Conservation (phyloP, 2,329 filamentous ascomycete genomes). For the Monilinia polystroma region DNA sequence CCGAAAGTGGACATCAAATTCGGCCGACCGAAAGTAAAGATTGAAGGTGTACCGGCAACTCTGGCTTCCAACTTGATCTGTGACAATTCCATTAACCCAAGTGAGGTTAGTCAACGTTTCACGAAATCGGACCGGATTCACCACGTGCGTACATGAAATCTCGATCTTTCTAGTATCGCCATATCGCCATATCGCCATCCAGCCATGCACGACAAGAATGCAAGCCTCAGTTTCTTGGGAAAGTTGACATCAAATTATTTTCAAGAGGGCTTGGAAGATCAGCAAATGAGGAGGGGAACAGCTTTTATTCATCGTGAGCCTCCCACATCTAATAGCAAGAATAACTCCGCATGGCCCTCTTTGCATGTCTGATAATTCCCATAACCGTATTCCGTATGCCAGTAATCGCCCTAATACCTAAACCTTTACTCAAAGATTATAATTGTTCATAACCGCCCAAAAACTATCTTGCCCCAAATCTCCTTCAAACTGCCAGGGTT, state of each 20-base stretch:
- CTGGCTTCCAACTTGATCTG: not conserved
- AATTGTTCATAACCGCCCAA: conserved; percentile 55
- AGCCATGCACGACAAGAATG: not conserved
- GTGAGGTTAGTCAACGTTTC: not conserved
- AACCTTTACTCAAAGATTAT: conserved; percentile 25
- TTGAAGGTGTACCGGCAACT: not conserved
- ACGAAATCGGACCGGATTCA: not conserved
- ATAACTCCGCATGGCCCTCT: not conserved
- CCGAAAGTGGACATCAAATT: too few relatives aligned
- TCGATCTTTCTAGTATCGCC: not conserved
- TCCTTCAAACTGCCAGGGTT: conserved; percentile 53
- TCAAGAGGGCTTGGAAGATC: not conserved
- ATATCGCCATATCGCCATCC: not conserved
- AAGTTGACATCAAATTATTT: not conserved
- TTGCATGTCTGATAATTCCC: not conserved
- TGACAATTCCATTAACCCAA: too few relatives aligned
- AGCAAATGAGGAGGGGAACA: not conserved
- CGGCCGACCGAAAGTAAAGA: not conserved
- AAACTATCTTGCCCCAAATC: conserved; percentile 56
- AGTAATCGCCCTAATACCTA: not conserved
- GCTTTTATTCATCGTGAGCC: not conserved
- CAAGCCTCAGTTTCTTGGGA: not conserved
- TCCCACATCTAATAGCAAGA: not conserved
- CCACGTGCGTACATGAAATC: not conserved
- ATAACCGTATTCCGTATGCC: not conserved